Percentiles rank a stretch among this genome's conserved stretches.
Evolutionary conservation across 169 alveolate species (phyloP).

Genomic region (Eimeria acervulina): DNA sequence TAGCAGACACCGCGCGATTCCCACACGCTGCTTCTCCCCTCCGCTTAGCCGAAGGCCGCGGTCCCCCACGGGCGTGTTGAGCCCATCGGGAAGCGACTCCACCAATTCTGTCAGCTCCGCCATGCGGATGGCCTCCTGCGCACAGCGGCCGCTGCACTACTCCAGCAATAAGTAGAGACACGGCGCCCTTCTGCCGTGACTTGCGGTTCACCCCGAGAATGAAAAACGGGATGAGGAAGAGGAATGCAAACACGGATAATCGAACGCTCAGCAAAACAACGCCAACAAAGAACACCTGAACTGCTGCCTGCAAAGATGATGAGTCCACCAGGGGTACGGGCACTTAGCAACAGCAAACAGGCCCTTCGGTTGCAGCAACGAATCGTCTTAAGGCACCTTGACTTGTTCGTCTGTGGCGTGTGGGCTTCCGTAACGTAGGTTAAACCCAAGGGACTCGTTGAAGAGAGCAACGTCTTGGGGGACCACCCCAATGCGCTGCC

Average conservation of each 20-base stretch:
- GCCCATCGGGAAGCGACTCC: constrained; percentile 91
- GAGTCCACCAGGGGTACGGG: neutral
- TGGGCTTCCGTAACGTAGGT: constrained; percentile 92
- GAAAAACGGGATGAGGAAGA: no score
- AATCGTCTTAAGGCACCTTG: neutral
- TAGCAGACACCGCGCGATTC: constrained; percentile 98
- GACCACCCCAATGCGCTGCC: constrained; percentile 91
- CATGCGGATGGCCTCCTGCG: constrained; percentile 89
- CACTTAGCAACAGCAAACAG: neutral
- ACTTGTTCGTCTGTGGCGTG: constrained; percentile 89
- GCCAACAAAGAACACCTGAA: neutral
- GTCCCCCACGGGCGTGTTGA: constrained; percentile 97
- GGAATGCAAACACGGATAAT: neutral
- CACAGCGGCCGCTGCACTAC: neutral
- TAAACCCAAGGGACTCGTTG: constrained; percentile 93
- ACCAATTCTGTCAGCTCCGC: constrained; percentile 94
- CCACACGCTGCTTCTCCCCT: constrained; percentile 99
- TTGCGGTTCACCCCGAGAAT: neutral
- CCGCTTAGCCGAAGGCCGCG: constrained; percentile 98
- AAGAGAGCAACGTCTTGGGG: constrained; percentile 96
- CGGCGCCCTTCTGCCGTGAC: neutral
- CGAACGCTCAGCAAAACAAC: neutral
- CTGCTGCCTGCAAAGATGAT: neutral
- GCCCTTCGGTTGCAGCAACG: neutral
- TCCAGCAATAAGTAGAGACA: neutral